phyloP scores from a whole-genome alignment of 495 filamentous ascomycete species.

The Talaromyces borbonicus region DNA sequence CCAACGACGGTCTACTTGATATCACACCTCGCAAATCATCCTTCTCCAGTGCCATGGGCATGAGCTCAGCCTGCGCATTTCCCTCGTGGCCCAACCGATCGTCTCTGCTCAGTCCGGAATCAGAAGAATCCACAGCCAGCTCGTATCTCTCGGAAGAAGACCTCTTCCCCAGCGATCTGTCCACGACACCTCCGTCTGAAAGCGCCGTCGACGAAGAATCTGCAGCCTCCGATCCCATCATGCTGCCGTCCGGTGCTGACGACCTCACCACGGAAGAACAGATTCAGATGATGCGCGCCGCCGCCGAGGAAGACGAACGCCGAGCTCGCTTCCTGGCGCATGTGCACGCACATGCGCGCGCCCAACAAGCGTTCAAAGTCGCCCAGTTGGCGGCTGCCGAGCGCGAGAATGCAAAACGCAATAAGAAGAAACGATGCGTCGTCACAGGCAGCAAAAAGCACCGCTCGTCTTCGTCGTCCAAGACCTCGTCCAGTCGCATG shows the following conservation, averaged over 20 bases:
- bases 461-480: constrained; percentile 12
- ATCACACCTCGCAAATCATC: constrained; percentile 39
- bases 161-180: constrained; percentile 29
- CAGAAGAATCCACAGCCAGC: constrained; percentile 23
- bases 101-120: constrained; percentile 30
- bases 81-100: constrained; percentile 44
- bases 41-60: constrained; percentile 31
- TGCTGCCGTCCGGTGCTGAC: constrained; percentile 11
- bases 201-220: constrained; percentile 25
- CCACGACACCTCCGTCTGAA: constrained; percentile 21
- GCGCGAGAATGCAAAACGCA: constrained; percentile 15
- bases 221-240: constrained; percentile 12
- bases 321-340: constrained; percentile 35
- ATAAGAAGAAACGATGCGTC: constrained; percentile 17
- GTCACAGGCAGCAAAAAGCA: constrained; percentile 23
- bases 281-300: constrained; percentile 28
- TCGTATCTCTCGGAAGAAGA: constrained; percentile 45
- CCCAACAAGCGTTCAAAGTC: constrained; percentile 32
- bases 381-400: constrained; percentile 26
- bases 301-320: constrained; percentile 30
- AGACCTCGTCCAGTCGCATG: not conserved
- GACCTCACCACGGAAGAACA: constrained; percentile 34
- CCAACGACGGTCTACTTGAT: constrained; percentile 30
- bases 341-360: constrained; percentile 36
- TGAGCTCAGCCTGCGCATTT: constrained; percentile 41